Conservation (phyloP, 2,329 filamentous ascomycete species). For the Cadophora gregata region DNA sequence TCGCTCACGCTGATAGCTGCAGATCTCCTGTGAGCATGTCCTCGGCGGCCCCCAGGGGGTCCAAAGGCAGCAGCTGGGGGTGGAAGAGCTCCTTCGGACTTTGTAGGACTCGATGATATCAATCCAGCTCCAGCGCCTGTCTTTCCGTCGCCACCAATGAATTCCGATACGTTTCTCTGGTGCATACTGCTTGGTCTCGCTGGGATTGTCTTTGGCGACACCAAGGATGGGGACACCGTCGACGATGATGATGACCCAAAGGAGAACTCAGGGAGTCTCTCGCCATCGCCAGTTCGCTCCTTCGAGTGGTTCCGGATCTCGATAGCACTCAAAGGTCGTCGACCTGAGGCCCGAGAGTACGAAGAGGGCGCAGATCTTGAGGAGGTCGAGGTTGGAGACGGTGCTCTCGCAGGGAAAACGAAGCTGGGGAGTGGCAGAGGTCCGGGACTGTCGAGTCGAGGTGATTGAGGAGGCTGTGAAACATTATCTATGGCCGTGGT, state of each 20-base stretch:
- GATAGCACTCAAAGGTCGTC: constrained; percentile 56
- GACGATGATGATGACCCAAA: constrained; percentile 22
- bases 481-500: constrained; percentile 13
- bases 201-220: constrained; percentile 53
- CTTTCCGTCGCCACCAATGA: constrained; percentile 74
- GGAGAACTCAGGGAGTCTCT: constrained; percentile 26
- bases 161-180: constrained; percentile 82
- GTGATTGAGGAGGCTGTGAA: constrained; percentile 19
- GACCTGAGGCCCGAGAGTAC: constrained; percentile 53
- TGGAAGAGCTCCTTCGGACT: constrained; percentile 64
- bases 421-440: constrained; percentile 39
- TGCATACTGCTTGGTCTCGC: constrained; percentile 63
- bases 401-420: constrained; percentile 36
- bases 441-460: constrained; percentile 24
- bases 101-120: constrained; percentile 71
- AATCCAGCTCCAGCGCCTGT: constrained; percentile 55
- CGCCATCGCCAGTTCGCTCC: constrained; percentile 51
- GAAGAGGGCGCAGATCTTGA: constrained; percentile 34
- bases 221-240: constrained; percentile 52
- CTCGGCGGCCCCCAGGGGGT: constrained; percentile 62
- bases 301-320: constrained; percentile 35
- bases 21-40: constrained; percentile 83
- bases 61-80: constrained; percentile 53
- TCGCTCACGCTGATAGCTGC: constrained; percentile 80
- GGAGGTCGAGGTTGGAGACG: constrained; percentile 19